A percentile compares a stretch with the other conserved stretches of the same genome.
phyloP scores from a whole-genome alignment of 1,284 basidiomycete genomes.

The Cutaneotrichosporon daszewskae region DNA sequence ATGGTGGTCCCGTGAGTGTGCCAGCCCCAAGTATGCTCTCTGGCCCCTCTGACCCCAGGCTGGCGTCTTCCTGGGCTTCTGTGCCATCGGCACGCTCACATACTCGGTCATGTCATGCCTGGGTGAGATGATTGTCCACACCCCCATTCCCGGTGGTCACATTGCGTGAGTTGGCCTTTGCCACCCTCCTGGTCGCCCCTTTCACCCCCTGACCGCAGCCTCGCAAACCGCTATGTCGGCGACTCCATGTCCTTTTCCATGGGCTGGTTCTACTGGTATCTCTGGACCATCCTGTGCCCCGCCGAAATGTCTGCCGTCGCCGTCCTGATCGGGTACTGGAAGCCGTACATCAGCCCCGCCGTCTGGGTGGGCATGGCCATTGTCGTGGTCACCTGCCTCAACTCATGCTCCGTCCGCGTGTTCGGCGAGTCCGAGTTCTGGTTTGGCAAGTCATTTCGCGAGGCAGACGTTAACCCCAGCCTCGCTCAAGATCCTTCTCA shows the following conservation, averaged over 20 bases:
- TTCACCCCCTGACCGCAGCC: conserved; percentile 49
- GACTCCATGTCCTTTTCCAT: conserved; percentile 72
- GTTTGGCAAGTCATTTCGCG: no score
- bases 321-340: conserved; percentile 72
- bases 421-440: conserved; percentile 47
- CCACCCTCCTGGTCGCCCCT: neutral
- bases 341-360: conserved; percentile 56
- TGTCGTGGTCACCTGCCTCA: conserved; percentile 56
- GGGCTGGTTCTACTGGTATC: conserved; percentile 81
- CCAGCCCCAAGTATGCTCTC: neutral
- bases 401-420: conserved; percentile 56
- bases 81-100: conserved; percentile 42
- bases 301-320: conserved; percentile 72
- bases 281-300: conserved; percentile 61
- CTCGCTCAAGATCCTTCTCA: conserved; percentile 73
- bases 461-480: no score
- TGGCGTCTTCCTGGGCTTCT: conserved; percentile 15
- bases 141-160: conserved; percentile 60
- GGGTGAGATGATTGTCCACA: conserved; percentile 50
- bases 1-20: conserved; percentile 46
- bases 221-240: conserved; percentile 54
- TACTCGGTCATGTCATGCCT: conserved; percentile 48
- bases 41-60: conserved; percentile 3
- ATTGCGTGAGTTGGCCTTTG: conserved; percentile 52
- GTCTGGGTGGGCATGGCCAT: conserved; percentile 68